These are phyloP conservation scores for Globisporangium polare DNA, from an alignment of 352 stramenopile genomes.

Conservation along the genomic window DNA sequence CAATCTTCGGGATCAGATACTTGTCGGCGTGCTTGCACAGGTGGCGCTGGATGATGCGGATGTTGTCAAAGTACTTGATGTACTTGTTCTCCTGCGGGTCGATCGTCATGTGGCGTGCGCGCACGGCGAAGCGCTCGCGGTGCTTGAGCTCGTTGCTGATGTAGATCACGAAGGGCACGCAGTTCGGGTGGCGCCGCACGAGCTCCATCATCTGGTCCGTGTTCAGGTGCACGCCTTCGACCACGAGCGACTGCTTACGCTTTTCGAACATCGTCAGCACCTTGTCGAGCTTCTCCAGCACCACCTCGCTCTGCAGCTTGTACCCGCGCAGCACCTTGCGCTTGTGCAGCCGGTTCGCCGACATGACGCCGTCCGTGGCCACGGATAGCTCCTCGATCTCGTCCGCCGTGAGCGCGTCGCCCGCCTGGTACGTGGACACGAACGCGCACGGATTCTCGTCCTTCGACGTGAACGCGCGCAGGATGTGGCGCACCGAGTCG, in stretches of 20 bases:
- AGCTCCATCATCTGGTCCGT: conserved; percentile 78
- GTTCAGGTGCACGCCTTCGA: conserved; percentile 86
- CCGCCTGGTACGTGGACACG: conserved; percentile 87
- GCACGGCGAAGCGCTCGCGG: conserved; percentile 80
- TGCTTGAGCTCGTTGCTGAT: conserved; percentile 89
- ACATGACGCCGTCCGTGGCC: conserved; percentile 44
- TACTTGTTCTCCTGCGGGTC: conserved; percentile 89
- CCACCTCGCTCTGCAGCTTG: conserved; percentile 75
- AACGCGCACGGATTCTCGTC: conserved; percentile 79
- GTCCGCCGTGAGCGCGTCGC: conserved; percentile 53
- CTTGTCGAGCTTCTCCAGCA: conserved; percentile 80
- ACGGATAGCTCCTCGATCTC: conserved; percentile 46
- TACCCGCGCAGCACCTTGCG: conserved; percentile 80
- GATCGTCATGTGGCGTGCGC: conserved; percentile 85
- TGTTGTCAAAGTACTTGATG: conserved; percentile 90
- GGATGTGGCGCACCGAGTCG: conserved; percentile 81
- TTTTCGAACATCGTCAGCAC: conserved; percentile 85
- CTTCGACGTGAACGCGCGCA: conserved; percentile 78
- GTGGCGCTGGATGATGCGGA: conserved; percentile 85
- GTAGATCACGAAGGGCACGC: conserved; percentile 87
- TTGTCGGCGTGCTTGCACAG: conserved; percentile 83
- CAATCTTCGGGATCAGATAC: conserved; percentile 85
- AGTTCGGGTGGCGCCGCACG: conserved; percentile 77
- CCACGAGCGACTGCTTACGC: conserved; percentile 77
- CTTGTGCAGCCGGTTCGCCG: conserved; percentile 71